A percentile compares a stretch with the other conserved stretches of the same genome.
Conservation (phyloP, 228 moss, liverwort and hornwort genomes). For the Sphagnum fallax region DNA sequence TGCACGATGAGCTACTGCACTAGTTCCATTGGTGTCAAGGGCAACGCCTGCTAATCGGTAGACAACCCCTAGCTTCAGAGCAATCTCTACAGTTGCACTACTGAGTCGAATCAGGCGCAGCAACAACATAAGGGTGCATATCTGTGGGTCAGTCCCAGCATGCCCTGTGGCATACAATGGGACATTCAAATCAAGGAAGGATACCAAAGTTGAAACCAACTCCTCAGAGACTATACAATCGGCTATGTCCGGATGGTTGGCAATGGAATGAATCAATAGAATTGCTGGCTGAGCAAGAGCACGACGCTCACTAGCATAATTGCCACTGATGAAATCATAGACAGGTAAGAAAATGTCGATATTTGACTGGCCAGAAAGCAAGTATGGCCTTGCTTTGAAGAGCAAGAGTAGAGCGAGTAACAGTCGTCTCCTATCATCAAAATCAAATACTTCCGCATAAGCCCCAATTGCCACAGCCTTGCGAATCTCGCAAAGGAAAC, state of each 20-base stretch:
- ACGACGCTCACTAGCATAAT: slow-evolving; percentile 57
- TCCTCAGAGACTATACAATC: slow-evolving; percentile 97
- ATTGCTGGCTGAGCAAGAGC: slow-evolving; percentile 96
- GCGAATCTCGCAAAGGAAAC: slow-evolving; percentile 85
- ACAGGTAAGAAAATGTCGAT: slow-evolving; percentile 98
- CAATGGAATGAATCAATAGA: slow-evolving; percentile 82
- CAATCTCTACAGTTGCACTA: slow-evolving; percentile 84
- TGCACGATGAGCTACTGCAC: slow-evolving; percentile 78
- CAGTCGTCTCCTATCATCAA: slow-evolving; percentile 88
- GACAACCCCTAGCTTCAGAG: slow-evolving; percentile 69
- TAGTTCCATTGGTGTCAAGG: slow-evolving; percentile 75
- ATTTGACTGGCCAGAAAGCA: slow-evolving; percentile 84
- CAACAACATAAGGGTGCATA: slow-evolving; percentile 90
- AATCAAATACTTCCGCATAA: slow-evolving; percentile 79
- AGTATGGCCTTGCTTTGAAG: slow-evolving; percentile 83
- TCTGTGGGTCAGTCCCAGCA: slow-evolving; percentile 86
- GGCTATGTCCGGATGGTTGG: slow-evolving; percentile 87
- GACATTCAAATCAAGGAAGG: slow-evolving; percentile 69
- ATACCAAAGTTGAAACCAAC: slow-evolving; percentile 67
- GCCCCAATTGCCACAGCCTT: slow-evolving; percentile 94
- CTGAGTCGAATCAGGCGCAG: slow-evolving; percentile 93
- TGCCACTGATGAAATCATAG: slow-evolving; percentile 74
- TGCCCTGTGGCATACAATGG: slow-evolving; percentile 74
- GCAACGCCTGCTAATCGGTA: slow-evolving; percentile 81
- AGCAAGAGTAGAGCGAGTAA: slow-evolving; percentile 78